phyloP scores from a whole-genome alignment of 2,329 filamentous ascomycete genomes.

The Lachnellula cervina region DNA sequence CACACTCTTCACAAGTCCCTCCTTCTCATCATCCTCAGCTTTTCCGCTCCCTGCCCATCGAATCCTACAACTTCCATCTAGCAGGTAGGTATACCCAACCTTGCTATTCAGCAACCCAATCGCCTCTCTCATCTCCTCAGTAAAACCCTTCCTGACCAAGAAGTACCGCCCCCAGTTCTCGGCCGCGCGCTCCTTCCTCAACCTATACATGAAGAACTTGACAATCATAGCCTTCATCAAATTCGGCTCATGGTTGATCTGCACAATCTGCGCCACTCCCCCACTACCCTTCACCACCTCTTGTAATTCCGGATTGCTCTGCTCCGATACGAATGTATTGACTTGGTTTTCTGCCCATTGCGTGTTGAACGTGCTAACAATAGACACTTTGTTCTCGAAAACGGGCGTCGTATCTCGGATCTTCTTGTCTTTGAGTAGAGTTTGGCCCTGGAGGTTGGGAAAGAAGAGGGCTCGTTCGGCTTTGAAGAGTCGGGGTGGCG shows the following conservation, averaged over 20 bases:
- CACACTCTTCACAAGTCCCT: slow-evolving; percentile 61
- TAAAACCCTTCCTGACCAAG: slow-evolving; percentile 52
- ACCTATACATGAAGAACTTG: slow-evolving; percentile 48
- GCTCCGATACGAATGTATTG: slow-evolving; percentile 61
- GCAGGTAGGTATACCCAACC: slow-evolving; percentile 80
- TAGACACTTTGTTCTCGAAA: slow-evolving; percentile 66
- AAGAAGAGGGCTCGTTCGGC: slow-evolving; percentile 82
- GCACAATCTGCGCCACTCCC: slow-evolving; percentile 66
- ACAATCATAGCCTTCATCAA: slow-evolving; percentile 57
- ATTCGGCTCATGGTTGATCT: slow-evolving; percentile 86
- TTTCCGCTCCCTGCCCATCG: slow-evolving; percentile 86
- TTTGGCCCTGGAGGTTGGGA: slow-evolving; percentile 82
- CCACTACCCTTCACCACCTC: slow-evolving; percentile 50
- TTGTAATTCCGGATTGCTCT: slow-evolving; percentile 65
- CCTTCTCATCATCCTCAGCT: slow-evolving; percentile 60
- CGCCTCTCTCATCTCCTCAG: slow-evolving; percentile 56
- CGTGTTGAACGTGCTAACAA: slow-evolving; percentile 78
- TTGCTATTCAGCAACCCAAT: slow-evolving; percentile 78
- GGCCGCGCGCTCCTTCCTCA: slow-evolving; percentile 46
- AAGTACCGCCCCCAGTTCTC: slow-evolving; percentile 58
- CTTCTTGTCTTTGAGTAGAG: slow-evolving; percentile 55
- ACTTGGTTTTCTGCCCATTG: slow-evolving; percentile 82
- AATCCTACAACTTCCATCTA: slow-evolving; percentile 84
- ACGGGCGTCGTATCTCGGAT: slow-evolving; percentile 68
- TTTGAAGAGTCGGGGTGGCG: slow-evolving; percentile 79